Evolutionary conservation across 148 eudicot genomes (phyloP).

Genomic region (Cornus florida): DNA sequence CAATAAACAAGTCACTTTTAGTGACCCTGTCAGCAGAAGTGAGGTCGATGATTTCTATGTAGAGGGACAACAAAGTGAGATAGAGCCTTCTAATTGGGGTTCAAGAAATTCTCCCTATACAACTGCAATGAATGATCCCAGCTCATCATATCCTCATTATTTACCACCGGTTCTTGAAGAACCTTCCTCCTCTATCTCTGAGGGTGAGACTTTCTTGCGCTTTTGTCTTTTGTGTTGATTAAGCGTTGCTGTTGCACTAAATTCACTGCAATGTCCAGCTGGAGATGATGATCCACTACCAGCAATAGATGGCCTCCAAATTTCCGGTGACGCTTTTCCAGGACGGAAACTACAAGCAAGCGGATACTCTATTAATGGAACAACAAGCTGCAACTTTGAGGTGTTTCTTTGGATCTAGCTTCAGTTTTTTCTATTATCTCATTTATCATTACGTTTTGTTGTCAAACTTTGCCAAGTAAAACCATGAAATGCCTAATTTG

Average conservation of each 20-base stretch:
- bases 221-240: conserved; percentile 12
- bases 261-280: conserved; percentile 40
- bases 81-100: conserved; percentile 63
- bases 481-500: not conserved
- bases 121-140: conserved; percentile 55
- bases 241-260: conserved; percentile 10
- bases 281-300: conserved; percentile 92
- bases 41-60: conserved; percentile 50
- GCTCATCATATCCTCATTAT: conserved; percentile 60
- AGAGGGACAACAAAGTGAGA: conserved; percentile 50
- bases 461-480: conserved; percentile 1
- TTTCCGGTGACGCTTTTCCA: conserved; percentile 92
- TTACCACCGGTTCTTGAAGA: conserved; percentile 85
- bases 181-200: conserved; percentile 87
- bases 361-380: conserved; percentile 85
- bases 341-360: conserved; percentile 77
- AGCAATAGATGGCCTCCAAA: conserved; percentile 80
- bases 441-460: not conserved
- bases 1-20: conserved; percentile 68
- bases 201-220: conserved; percentile 47
- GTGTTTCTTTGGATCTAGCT: conserved; percentile 27
- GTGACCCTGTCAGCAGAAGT: conserved; percentile 63
- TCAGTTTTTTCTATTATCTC: not conserved
- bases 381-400: conserved; percentile 96
- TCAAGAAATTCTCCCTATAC: conserved; percentile 52